Evolutionary conservation across 768 basidiomycete species (phyloP).

Genomic region (Arthromyces matolae): DNA sequence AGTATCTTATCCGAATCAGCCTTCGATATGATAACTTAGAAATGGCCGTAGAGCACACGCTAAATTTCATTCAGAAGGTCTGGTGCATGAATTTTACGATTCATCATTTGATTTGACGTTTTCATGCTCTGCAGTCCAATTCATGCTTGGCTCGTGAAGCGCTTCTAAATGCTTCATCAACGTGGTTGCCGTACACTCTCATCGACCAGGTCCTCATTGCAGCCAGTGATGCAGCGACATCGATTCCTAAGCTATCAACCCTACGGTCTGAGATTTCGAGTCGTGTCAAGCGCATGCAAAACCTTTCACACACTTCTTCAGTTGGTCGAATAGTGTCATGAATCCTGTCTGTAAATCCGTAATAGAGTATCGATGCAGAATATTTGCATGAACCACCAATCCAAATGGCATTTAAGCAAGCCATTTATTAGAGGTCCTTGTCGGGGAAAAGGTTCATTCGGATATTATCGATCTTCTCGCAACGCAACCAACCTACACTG

Average conservation of each 20-base stretch:
- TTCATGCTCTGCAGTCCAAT: slow-evolving; percentile 41
- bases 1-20: slow-evolving; percentile 76
- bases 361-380: too few relatives aligned
- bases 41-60: slow-evolving; percentile 70
- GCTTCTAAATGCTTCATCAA: slow-evolving; percentile 52
- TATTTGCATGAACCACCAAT: too few relatives aligned
- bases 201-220: slow-evolving; percentile 79
- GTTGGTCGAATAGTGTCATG: too few relatives aligned
- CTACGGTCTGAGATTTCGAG: slow-evolving; percentile 59
- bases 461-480: slow-evolving; percentile 34
- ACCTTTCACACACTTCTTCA: too few relatives aligned
- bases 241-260: slow-evolving; percentile 46
- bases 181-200: slow-evolving; percentile 81
- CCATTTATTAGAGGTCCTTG: not conserved
- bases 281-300: slow-evolving; percentile 67
- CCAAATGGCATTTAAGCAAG: slow-evolving; percentile 2
- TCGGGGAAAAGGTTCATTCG: slow-evolving; percentile 4
- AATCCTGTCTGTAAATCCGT: too few relatives aligned
- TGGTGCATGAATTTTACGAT: slow-evolving; percentile 9
- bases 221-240: slow-evolving; percentile 44
- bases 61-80: slow-evolving; percentile 73
- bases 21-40: slow-evolving; percentile 78
- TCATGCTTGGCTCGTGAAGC: slow-evolving; percentile 47
- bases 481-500: slow-evolving; percentile 11
- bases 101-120: slow-evolving; percentile 9